Evolutionary conservation across 2,329 filamentous ascomycete genomes (phyloP).

Genomic region (Cryphonectria parasitica): DNA sequence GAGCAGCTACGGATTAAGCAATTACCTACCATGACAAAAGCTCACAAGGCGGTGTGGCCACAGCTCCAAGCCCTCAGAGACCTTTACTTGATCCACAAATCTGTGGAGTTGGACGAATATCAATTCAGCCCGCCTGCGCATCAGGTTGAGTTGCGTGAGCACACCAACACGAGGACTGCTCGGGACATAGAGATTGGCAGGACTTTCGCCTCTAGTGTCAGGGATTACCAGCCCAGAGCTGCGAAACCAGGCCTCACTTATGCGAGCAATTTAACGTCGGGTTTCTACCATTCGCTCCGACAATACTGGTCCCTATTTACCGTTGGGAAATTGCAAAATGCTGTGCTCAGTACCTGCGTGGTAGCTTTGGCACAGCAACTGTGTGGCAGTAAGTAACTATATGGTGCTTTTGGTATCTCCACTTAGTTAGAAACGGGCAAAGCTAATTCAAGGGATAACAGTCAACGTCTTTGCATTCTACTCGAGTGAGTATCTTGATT

Average conservation of each 20-base stretch:
- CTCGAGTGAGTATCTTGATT: conserved; percentile 38
- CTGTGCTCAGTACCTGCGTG: conserved; percentile 39
- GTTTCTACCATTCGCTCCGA: conserved; percentile 9
- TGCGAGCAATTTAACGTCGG: conserved; percentile 12
- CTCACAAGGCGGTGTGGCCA: background rate
- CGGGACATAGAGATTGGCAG: background rate
- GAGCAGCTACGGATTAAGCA: background rate
- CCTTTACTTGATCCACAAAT: conserved; percentile 45
- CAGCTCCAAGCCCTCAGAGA: conserved; percentile 47
- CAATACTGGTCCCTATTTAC: conserved; percentile 36
- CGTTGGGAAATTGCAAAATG: conserved; percentile 36
- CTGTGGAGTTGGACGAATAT: conserved; percentile 33
- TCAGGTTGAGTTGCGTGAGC: background rate
- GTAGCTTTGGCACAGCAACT: conserved; percentile 40
- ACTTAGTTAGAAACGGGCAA: background rate
- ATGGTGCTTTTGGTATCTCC: no score
- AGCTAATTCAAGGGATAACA: conserved; percentile 21
- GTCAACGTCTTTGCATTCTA: conserved; percentile 51
- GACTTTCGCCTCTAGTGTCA: background rate
- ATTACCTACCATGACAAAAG: background rate
- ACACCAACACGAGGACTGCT: background rate
- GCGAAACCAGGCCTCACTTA: conserved; percentile 25
- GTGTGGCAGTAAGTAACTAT: conserved; percentile 41
- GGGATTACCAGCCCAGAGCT: background rate
- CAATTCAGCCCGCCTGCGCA: background rate